Percentiles rank a stretch among this genome's conserved stretches.
phyloP scores from a whole-genome alignment of 192 early-diverging fungal species.

The Phycomyces blakesleeanus region DNA sequence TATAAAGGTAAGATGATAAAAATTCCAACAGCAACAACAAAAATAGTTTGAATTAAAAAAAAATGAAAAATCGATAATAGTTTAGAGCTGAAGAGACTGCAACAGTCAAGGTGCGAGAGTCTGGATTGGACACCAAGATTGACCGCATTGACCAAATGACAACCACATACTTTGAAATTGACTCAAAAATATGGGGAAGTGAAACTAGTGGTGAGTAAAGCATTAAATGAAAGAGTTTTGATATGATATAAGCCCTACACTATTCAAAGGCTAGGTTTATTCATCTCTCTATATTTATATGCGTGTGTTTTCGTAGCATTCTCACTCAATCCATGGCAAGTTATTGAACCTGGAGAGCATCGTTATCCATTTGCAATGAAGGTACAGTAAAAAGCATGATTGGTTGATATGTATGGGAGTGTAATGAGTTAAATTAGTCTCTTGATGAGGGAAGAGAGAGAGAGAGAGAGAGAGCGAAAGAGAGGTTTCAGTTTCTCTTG shows the following conservation, averaged over 20 bases:
- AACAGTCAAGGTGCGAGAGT: slow-evolving; percentile 22
- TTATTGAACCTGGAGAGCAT: slow-evolving; percentile 29
- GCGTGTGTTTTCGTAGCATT: not conserved
- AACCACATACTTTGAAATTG: slow-evolving; percentile 29
- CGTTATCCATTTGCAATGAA: slow-evolving; percentile 38
- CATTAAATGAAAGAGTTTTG: no score
- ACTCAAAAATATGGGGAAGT: slow-evolving; percentile 32
- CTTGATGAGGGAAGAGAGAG: no score
- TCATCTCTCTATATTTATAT: no score
- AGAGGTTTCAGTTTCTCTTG: not conserved
- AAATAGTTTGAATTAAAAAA: no score
- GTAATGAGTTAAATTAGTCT: not conserved
- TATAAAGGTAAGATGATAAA: slow-evolving; percentile 18
- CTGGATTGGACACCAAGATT: slow-evolving; percentile 4
- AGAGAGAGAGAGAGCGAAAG: no score
- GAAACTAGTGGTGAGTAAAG: slow-evolving; percentile 24
- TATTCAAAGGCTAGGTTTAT: no score
- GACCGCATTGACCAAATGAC: slow-evolving; percentile 24
- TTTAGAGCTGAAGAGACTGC: slow-evolving; percentile 30
- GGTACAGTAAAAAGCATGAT: slow-evolving; percentile 11
- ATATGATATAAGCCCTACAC: no score
- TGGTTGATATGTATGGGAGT: not conserved
- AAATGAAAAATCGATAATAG: no score
- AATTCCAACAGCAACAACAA: no score
- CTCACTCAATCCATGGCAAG: slow-evolving; percentile 6